Percentiles rank a stretch among this genome's conserved stretches.
These are phyloP conservation scores for Glarea lozoyensis DNA, from an alignment of 495 filamentous ascomycete species.

Conservation along the genomic window DNA sequence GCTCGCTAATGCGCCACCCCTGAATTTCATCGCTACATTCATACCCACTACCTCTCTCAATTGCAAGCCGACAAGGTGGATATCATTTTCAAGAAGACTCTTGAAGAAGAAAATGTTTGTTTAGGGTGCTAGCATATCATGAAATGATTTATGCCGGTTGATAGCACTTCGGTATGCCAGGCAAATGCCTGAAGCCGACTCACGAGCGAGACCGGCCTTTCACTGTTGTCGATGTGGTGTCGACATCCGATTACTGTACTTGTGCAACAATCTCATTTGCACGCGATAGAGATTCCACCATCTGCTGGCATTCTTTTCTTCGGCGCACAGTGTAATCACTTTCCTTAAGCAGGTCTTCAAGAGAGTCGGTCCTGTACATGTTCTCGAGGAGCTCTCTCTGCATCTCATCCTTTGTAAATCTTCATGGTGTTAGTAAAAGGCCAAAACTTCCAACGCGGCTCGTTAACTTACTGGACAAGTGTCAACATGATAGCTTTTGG, in stretches of 20 bases:
- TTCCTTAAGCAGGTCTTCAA: constrained; percentile 94
- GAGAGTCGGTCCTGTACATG: constrained; percentile 84
- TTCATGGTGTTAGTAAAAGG: constrained; percentile 25
- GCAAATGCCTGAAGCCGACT: no score
- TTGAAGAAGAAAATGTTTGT: no score
- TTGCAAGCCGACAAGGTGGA: no score
- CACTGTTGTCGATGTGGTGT: constrained; percentile 1
- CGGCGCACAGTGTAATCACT: constrained; percentile 92
- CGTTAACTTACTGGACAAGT: constrained; percentile 66
- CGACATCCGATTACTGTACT: constrained; percentile 56
- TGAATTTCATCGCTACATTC: no score
- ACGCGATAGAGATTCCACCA: constrained; percentile 85
- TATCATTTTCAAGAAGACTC: no score
- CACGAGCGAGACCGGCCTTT: constrained; percentile 6
- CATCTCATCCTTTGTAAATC: constrained; percentile 96
- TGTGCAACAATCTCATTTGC: constrained; percentile 96
- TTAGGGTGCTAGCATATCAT: no score
- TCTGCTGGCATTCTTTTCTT: constrained; percentile 97
- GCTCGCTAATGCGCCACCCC: no score
- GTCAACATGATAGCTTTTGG: constrained; percentile 99
- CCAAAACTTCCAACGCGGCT: no score
- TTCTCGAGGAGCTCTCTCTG: constrained; percentile 95
- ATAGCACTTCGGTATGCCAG: no score
- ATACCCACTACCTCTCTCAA: no score
- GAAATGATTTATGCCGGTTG: no score